Evolutionary conservation across 2,329 filamentous ascomycete genomes (phyloP).

Genomic region (Drechmeria coniospora): DNA sequence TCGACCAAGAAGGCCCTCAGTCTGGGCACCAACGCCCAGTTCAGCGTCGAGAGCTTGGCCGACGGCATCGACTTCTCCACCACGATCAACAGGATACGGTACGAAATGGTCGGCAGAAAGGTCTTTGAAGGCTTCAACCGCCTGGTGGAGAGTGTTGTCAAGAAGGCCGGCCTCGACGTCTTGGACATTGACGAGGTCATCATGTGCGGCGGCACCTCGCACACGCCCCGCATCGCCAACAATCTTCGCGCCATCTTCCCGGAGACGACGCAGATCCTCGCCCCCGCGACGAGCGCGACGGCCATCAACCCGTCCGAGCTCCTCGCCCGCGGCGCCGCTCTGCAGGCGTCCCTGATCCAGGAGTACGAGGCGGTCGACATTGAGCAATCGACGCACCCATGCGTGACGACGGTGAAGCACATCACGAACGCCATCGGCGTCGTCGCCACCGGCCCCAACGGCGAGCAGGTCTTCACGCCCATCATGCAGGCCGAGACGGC

Average conservation of each 20-base stretch:
- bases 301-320: conserved; percentile 93
- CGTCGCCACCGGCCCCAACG: conserved; percentile 44
- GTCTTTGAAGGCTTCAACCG: conserved; percentile 79
- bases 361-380: conserved; percentile 92
- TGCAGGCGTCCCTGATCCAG: conserved; percentile 86
- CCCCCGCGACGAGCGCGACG: conserved; percentile 60
- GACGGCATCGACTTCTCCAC: conserved; percentile 83
- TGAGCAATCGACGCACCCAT: conserved; percentile 87
- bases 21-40: conserved; percentile 72
- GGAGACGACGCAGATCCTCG: conserved; percentile 59
- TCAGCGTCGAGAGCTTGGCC: conserved; percentile 82
- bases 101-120: conserved; percentile 77
- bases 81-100: conserved; percentile 85
- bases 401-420: conserved; percentile 88
- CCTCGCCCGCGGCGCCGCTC: conserved; percentile 74
- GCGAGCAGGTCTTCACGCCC: conserved; percentile 58
- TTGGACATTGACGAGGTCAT: conserved; percentile 93
- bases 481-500: conserved; percentile 78
- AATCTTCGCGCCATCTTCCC: conserved; percentile 72
- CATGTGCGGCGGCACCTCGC: conserved; percentile 77
- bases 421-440: conserved; percentile 80
- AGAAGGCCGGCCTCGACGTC: conserved; percentile 84
- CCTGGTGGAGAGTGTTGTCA: conserved; percentile 67
- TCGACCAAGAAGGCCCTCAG: conserved; percentile 83
- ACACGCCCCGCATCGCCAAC: conserved; percentile 83